These are phyloP conservation scores for Vickermania ingenoplastis DNA, from an alignment of 208 protist species.

Conservation along the genomic window DNA sequence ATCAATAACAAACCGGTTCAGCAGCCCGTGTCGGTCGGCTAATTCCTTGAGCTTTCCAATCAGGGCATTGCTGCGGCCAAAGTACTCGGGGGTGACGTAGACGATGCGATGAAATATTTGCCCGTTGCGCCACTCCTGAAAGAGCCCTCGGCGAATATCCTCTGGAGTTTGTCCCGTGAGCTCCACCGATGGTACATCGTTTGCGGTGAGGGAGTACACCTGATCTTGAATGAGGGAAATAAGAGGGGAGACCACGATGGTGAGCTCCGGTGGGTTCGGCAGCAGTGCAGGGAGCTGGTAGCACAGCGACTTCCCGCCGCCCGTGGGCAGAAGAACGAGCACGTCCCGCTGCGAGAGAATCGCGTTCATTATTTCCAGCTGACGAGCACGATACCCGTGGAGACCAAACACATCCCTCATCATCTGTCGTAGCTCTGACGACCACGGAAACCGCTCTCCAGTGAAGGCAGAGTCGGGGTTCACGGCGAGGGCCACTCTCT, in stretches of 20 bases:
- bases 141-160: conserved; percentile 38
- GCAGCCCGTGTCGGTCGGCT: conserved; percentile 26
- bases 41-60: conserved; percentile 37
- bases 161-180: conserved; percentile 73
- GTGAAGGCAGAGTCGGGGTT: conserved; percentile 60
- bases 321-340: conserved; percentile 94
- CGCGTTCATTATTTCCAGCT: conserved; percentile 94
- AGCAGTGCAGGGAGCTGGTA: conserved; percentile 93
- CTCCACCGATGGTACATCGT: conserved; percentile 73
- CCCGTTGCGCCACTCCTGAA: conserved; percentile 50
- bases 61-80: conserved; percentile 76
- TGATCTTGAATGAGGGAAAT: conserved; percentile 97
- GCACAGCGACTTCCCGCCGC: conserved; percentile 93
- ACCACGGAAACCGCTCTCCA: conserved; percentile 73
- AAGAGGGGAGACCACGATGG: conserved; percentile 94
- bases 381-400: conserved; percentile 85
- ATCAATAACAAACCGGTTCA: conserved; percentile 88
- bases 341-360: conserved; percentile 83
- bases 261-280: conserved; percentile 73
- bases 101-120: conserved; percentile 60
- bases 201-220: conserved; percentile 73
- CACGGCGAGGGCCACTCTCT: conserved; percentile 48
- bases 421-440: conserved; percentile 63
- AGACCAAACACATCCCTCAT: conserved; percentile 87
- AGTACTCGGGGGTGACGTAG: conserved; percentile 85